Evolutionary conservation across 1,139 yeast species (phyloP), one percentile per base, ranked within the genome.

Genomic region (Debaryomyces coudertii): DNA sequence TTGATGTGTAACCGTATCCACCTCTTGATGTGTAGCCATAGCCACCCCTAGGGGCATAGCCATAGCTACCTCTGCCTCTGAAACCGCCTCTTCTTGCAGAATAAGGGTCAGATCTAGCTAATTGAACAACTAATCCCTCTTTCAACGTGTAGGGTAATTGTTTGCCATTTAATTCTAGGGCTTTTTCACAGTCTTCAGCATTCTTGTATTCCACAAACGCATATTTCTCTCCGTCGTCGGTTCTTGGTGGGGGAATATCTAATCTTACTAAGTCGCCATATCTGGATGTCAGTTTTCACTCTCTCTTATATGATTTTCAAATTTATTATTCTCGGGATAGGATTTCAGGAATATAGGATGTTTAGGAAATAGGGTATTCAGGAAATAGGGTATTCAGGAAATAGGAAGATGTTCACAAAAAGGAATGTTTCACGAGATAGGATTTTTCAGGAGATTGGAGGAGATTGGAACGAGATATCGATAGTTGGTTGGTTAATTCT

Each of bases 141-240:
- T 54, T 62, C 53, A 53, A 61, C 48, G 73, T 66, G 67, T 56
- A 78, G 40, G 62, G 78, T 54, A 65, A 71, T 47, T 52, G 60
- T 60, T 76, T 75, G 20, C 77, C 77, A 52, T 80, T 77, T 56
- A 82, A 64, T 43, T 75, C 77, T 40, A 83, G 62, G 11, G 89
- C 88, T 44, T 75, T 76, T 55, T 82, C 85, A 54, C 88, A 84
- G 57, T 82, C 86, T 51, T 80, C 80, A 15, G 70, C 62, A 47
- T 73, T 78, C 56, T 80, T 79, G 59, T 76, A 85, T 59, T 85
- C 89, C 28, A 85, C 89, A 65, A 85, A 85, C n/a, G 90, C 90
- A 57, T 76, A 85, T 54, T 84, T 83, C 55, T 81, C 76, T 40
- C 85, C 83, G 50, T 80, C 83, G 47, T 79, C 79, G 24, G 80